These are phyloP conservation scores for Petasospora fabianii DNA, from an alignment of 1,139 yeast species.

Conservation along the genomic window DNA sequence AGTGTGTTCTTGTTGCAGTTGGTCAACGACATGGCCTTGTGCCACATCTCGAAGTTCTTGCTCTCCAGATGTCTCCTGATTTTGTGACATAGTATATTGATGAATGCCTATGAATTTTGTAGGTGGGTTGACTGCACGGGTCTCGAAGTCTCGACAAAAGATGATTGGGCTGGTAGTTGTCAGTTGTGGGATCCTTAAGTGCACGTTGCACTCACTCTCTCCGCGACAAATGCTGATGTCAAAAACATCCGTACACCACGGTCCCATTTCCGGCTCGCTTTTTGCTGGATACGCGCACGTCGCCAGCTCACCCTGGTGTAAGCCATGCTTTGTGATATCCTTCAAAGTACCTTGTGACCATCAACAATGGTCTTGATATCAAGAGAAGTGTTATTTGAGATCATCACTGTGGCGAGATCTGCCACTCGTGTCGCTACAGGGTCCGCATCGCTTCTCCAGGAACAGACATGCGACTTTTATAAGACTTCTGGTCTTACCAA, in stretches of 20 bases:
- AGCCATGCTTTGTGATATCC: too few species aligned
- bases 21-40: conserved; percentile 11
- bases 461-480: conserved; percentile 20
- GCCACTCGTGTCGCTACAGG: conserved; percentile 18
- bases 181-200: too few species aligned
- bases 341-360: too few species aligned
- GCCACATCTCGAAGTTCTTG: conserved; percentile 8
- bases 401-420: conserved; percentile 18
- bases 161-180: too few species aligned
- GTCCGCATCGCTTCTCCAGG: conserved; percentile 10
- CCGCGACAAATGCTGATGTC: not conserved
- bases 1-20: conserved; percentile 12
- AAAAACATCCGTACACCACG: not conserved
- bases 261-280: not conserved
- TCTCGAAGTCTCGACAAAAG: too few species aligned
- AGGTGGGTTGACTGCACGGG: too few species aligned
- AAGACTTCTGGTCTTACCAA: conserved; percentile 22
- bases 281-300: too few species aligned
- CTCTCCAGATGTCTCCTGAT: conserved; percentile 6
- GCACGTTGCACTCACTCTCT: too few species aligned
- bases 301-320: too few species aligned
- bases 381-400: conserved; percentile 19
- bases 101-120: not conserved
- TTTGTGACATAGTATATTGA: conserved; percentile 2
- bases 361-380: conserved; percentile 11